Evolutionary conservation across 129 eudicot genomes (phyloP).

Genomic region (Flaveria brownii): DNA sequence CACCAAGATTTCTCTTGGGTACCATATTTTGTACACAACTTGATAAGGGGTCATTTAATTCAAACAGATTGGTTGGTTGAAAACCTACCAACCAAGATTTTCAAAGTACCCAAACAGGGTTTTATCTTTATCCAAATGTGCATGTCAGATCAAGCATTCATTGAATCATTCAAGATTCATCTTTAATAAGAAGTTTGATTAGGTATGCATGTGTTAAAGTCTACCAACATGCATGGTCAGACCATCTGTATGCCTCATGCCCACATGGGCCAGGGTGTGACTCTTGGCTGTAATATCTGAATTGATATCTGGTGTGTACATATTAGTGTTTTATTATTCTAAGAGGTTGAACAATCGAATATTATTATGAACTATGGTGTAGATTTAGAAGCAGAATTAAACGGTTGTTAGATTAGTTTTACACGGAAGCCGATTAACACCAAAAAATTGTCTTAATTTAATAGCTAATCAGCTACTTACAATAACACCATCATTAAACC

Average conservation of each 20-base stretch:
- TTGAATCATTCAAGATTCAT: slow-evolving; percentile 27
- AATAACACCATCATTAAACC: slow-evolving; percentile 8
- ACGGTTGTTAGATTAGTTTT: background rate
- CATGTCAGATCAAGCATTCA: slow-evolving; percentile 30
- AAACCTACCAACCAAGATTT: slow-evolving; percentile 35
- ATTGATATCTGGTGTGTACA: background rate
- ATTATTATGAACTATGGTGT: background rate
- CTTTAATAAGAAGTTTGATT: slow-evolving; percentile 22
- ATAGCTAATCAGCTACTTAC: slow-evolving; percentile 34
- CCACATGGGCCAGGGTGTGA: slow-evolving; percentile 2
- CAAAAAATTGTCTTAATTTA: slow-evolving; percentile 26
- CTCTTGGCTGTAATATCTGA: background rate
- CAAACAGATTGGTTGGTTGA: slow-evolving; percentile 26
- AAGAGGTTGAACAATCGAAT: too few species aligned
- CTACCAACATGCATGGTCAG: background rate
- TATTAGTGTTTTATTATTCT: too few species aligned
- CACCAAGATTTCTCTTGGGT: background rate
- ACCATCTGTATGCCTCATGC: slow-evolving; percentile 15
- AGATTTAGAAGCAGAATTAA: background rate
- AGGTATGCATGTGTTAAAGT: slow-evolving; percentile 32
- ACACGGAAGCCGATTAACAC: background rate
- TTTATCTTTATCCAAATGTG: slow-evolving; percentile 23
- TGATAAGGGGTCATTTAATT: slow-evolving; percentile 23
- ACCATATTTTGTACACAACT: background rate
- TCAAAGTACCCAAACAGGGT: slow-evolving; percentile 18